Evolutionary conservation across 768 basidiomycete species (phyloP).

Genomic region (Suillus cothurnatus): DNA sequence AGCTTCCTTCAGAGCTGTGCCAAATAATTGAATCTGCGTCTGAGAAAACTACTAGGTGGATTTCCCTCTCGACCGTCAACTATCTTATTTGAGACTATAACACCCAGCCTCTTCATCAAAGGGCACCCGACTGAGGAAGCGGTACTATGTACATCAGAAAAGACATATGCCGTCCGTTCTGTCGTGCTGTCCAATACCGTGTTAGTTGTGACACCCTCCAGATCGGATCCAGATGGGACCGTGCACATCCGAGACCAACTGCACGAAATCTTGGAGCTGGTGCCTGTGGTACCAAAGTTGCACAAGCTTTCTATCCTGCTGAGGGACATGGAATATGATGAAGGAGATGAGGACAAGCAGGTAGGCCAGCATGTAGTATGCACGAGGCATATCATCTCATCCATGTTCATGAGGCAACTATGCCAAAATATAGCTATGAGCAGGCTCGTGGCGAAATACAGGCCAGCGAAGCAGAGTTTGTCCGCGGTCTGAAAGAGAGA

Average conservation of each 20-base stretch:
- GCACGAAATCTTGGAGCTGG: constrained; percentile 82
- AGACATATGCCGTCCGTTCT: constrained; percentile 83
- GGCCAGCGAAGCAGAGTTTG: constrained; percentile 79
- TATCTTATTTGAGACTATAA: constrained; percentile 2
- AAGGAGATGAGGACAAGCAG: constrained; percentile 49
- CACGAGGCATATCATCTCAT: constrained; percentile 1
- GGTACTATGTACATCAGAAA: constrained; percentile 80
- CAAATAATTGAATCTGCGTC: constrained; percentile 58
- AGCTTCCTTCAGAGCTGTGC: constrained; percentile 72
- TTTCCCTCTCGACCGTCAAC: not conserved
- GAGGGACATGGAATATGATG: constrained; percentile 70
- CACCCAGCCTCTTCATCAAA: constrained; percentile 70
- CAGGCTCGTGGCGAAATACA: constrained; percentile 70
- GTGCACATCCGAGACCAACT: constrained; percentile 80
- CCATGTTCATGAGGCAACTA: constrained; percentile 30
- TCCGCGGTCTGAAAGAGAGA: constrained; percentile 60
- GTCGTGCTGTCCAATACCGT: constrained; percentile 90
- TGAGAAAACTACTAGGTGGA: constrained; percentile 17
- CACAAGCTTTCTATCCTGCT: constrained; percentile 65
- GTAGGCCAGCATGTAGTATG: constrained; percentile 19
- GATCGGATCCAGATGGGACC: constrained; percentile 37
- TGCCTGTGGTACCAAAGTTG: constrained; percentile 74
- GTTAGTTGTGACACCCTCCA: constrained; percentile 64
- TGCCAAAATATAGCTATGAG: constrained; percentile 52
- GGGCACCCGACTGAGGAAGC: constrained; percentile 84